These are phyloP conservation scores for Trichomonascaceae sp. DNA, from an alignment of 1,139 yeast species.

Conservation along the genomic window DNA sequence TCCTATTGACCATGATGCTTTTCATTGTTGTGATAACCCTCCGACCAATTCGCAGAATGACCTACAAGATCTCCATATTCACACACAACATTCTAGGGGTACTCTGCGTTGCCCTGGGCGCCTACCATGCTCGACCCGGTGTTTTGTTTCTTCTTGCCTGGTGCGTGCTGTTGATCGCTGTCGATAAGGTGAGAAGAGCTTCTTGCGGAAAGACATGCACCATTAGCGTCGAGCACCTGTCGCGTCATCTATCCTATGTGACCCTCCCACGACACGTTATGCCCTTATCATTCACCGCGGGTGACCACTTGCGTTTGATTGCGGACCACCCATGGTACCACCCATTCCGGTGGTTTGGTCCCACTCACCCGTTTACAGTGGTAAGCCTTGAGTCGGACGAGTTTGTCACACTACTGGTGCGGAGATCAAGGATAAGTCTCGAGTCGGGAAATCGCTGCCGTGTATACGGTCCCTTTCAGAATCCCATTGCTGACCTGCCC, in stretches of 20 bases:
- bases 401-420: conserved; percentile 30
- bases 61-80: too few relatives aligned
- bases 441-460: conserved; percentile 17
- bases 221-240: too few relatives aligned
- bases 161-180: conserved; percentile 31
- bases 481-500: conserved; percentile 10
- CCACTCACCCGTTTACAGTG: conserved; percentile 75
- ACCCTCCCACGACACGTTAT: conserved; percentile 24
- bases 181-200: too few relatives aligned
- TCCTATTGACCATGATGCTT: conserved; percentile 33
- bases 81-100: too few relatives aligned
- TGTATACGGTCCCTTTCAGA: conserved; percentile 22
- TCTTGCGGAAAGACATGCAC: too few relatives aligned
- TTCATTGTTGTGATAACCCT: conserved; percentile 44
- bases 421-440: conserved; percentile 22
- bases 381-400: conserved; percentile 49
- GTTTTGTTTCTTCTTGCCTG: conserved; percentile 38
- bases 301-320: conserved; percentile 38
- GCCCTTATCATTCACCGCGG: conserved; percentile 26
- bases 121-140: conserved; percentile 71
- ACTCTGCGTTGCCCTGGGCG: conserved; percentile 42
- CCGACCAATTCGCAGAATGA: conserved; percentile 44
- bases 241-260: conserved; percentile 13
- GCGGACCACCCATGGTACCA: conserved; percentile 20
- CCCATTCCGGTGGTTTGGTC: conserved; percentile 32